Base-by-base conservation (phyloP, 2,329 filamentous ascomycete genomes). In the Whalleya microplaca region DNA sequence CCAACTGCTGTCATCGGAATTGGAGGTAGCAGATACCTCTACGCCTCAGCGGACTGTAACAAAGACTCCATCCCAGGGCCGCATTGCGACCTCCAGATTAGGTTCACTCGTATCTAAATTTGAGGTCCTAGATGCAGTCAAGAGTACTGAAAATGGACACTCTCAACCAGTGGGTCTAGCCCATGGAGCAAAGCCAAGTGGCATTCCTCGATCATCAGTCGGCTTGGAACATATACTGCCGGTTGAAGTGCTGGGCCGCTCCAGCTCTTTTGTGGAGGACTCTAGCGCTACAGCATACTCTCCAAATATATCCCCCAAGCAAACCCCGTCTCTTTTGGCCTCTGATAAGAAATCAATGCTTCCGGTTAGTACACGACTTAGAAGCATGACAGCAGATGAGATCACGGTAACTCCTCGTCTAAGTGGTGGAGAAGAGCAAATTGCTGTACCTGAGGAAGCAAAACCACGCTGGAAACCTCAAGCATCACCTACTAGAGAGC, bases 81-180 rank as follows among this genome's bases (percentile, higher is more conserved):
- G 60, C 20, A 20, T 43, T n/a, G 49, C 59, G 3, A 53, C 62
- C 1, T 49, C 63, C 0, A 67, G 61, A 18, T 58, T 75, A 8
- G 67, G 63, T 7, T 57, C 65, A 2, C 62, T 75, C 2, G 68
- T 74, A 16, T 72, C 73, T 8, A 74, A 70, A 21, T 75, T 74
- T 21, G 72, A 75, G 58, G 63, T 61, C 2, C 64, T 71, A 6
- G 69, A 71, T 48, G 63, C 64, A 3, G 64, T 68, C 9, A 68
- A 59, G 21, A 66, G 50, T 23, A 48, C 52, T 6, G 62, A 69
- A 29, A 20, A 55, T 27, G 47, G 40, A 40, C 6, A 21, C 10
- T 16, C n/a, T 44, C 41, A 45, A 32, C 3, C n/a, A 51, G 56
- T 19, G n/a, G n/a, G 32, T 41, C 18, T 45, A 43, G n/a, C 43